phyloP scores from a whole-genome alignment of 1,284 basidiomycete genomes.

The Mycena sp. region DNA sequence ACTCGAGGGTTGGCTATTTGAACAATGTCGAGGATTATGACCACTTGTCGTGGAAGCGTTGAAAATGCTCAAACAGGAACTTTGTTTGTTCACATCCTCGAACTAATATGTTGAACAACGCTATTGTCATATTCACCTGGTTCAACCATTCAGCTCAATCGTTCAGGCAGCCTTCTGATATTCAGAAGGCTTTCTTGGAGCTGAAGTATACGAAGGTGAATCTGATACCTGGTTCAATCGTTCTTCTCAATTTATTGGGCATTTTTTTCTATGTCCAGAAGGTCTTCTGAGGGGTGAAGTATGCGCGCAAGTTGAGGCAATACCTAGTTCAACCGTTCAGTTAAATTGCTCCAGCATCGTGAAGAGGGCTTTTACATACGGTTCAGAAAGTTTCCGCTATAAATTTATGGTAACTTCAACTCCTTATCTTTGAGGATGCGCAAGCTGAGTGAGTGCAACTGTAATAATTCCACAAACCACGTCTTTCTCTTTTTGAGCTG shows the following conservation, averaged over 20 bases:
- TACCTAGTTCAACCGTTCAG: not conserved
- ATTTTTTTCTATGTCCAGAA: no score
- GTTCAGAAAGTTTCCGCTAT: conserved; percentile 2
- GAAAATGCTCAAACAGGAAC: conserved; percentile 3
- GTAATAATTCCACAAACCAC: not conserved
- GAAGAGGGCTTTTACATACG: not conserved
- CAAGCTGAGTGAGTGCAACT: conserved; percentile 6
- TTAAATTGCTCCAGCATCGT: not conserved
- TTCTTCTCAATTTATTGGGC: not conserved
- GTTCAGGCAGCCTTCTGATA: not conserved
- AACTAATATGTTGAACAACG: not conserved
- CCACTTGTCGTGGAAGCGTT: conserved; percentile 1
- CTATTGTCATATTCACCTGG: conserved; percentile 1
- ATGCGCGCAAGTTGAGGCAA: not conserved
- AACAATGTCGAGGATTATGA: no score
- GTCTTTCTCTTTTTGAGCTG: conserved; percentile 3
- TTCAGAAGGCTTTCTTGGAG: not conserved
- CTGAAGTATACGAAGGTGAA: not conserved
- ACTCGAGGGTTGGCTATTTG: no score
- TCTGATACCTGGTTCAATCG: not conserved
- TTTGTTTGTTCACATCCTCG: conserved; percentile 1
- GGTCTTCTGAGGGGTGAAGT: no score
- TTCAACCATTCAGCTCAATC: not conserved
- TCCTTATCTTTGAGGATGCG: conserved; percentile 1
- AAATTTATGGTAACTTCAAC: conserved; percentile 4